Evolutionary conservation across 2,329 filamentous ascomycete genomes (phyloP), one percentile per base, ranked within the genome.

Genomic region (Leptosphaerulina australis): DNA sequence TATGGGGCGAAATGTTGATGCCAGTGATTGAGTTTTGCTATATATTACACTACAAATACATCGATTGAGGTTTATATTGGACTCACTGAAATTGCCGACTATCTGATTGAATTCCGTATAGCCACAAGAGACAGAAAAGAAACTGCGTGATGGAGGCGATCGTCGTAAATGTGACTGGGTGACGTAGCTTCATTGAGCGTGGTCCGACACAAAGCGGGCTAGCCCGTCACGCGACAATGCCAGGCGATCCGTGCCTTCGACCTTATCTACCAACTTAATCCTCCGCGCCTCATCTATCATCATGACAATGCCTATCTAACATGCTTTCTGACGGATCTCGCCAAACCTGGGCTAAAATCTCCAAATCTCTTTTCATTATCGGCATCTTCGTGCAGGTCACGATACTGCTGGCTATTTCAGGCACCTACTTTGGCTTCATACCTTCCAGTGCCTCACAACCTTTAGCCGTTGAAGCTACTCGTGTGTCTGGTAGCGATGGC

Each of bases 361-460:
- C 56, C 21, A 55, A 52, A 15, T 38, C 39, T 33, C 35, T 63
- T 17, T 54, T 63, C 26, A 30, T 47, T 14, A 14, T 60, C 12
- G 52, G 55, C 40, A 44, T 61, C 33, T 43, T 64, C 44, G 63
- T 56, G 56, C 62, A 63, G 62, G 55, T 55, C 53, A 58, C 59
- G 29, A 57, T 61, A 15, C 35, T 65, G 15, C 44, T 51, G 26
- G 25, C 43, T n/a, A 48, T 60, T 49, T 40, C 59, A 30, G 55
- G 54, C 47, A 54, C 50, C 28, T 61, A 50, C 25, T 39, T 46
- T 14, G 44, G 49, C 29, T 35, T 45, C 44, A 46, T 51, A 31
- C 29, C 41, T 14, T 44, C 49, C 26, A 46, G 26, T 44, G 37
- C 39, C 17, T 50, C 52, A 20, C 48, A 53, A 46, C 44, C 36